Percentiles rank a stretch among this genome's conserved stretches.
phyloP scores from a whole-genome alignment of 2,329 filamentous ascomycete genomes.

The Beauveria sp. region DNA sequence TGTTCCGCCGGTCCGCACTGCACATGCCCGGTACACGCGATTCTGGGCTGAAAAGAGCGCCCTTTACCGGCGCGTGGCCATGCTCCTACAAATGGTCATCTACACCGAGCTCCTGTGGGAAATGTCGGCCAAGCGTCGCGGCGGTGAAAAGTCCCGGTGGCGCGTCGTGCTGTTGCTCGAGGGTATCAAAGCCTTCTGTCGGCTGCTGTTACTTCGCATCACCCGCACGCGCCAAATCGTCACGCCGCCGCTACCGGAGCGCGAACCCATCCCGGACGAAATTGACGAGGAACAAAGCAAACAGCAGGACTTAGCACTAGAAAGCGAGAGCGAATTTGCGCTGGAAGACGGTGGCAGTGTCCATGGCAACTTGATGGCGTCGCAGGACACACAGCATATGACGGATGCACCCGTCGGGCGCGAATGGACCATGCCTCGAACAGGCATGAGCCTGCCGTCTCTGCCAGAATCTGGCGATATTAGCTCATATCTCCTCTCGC shows the following conservation, averaged over 20 bases:
- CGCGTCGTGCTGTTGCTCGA: conserved; percentile 80
- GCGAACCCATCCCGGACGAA: conserved; percentile 65
- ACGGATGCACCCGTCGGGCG: conserved; percentile 35
- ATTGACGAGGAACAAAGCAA: conserved; percentile 30
- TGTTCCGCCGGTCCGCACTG: conserved; percentile 44
- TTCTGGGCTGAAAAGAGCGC: conserved; percentile 57
- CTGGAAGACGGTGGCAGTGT: conserved; percentile 27
- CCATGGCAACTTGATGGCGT: conserved; percentile 18
- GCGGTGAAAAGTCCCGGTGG: conserved; percentile 75
- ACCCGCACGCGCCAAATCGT: conserved; percentile 79
- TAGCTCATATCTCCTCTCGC: conserved; percentile 76
- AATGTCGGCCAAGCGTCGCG: conserved; percentile 85
- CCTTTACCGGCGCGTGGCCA: conserved; percentile 73
- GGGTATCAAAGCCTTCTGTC: conserved; percentile 75
- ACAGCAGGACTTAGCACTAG: conserved; percentile 30
- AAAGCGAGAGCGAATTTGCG: conserved; percentile 32
- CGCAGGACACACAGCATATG: conserved; percentile 18
- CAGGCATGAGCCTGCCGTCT: conserved; percentile 74
- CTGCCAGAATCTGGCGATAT: conserved; percentile 78
- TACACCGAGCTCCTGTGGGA: conserved; percentile 97
- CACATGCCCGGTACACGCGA: conserved; percentile 58
- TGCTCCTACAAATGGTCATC: conserved; percentile 79
- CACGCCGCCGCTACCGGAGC: conserved; percentile 75
- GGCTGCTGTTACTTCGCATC: conserved; percentile 70
- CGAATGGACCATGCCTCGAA: conserved; percentile 91